Conservation (phyloP, 1,284 basidiomycete species). For the Sphaerobolus stellatus region DNA sequence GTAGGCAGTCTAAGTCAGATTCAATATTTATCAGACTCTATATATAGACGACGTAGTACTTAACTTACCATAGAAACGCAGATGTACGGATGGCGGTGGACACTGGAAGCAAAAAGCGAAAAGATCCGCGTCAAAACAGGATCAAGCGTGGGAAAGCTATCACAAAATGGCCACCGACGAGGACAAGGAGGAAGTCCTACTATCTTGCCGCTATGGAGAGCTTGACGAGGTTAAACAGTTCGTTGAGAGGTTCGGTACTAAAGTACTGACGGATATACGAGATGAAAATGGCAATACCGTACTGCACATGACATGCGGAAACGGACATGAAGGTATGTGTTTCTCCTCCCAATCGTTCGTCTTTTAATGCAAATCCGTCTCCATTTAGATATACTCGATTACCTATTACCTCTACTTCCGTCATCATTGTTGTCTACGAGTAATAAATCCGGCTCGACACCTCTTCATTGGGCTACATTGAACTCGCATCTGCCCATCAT, state of each 20-base stretch:
- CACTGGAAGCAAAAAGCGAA: neutral
- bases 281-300: constrained; percentile 79
- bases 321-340: constrained; percentile 79
- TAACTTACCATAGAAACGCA: no score
- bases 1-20: no score
- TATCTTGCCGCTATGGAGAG: constrained; percentile 84
- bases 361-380: constrained; percentile 39
- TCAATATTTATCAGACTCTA: no score
- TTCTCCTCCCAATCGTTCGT: constrained; percentile 8
- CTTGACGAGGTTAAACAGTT: constrained; percentile 73
- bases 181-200: constrained; percentile 74
- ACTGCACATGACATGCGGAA: constrained; percentile 83
- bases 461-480: constrained; percentile 86
- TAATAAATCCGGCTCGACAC: constrained; percentile 73
- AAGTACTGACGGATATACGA: constrained; percentile 50
- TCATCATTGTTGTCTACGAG: constrained; percentile 54
- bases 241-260: constrained; percentile 55
- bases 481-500: constrained; percentile 73
- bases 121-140: neutral
- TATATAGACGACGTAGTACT: no score
- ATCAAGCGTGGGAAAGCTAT: neutral
- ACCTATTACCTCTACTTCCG: constrained; percentile 64
- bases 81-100: no score
- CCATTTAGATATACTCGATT: constrained; percentile 65
- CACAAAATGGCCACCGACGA: constrained; percentile 46